A percentile compares a stretch with the other conserved stretches of the same genome.
These are phyloP conservation scores for Rhodomyrtus tomentosa DNA, from an alignment of 345 rosid species.

Conservation along the genomic window DNA sequence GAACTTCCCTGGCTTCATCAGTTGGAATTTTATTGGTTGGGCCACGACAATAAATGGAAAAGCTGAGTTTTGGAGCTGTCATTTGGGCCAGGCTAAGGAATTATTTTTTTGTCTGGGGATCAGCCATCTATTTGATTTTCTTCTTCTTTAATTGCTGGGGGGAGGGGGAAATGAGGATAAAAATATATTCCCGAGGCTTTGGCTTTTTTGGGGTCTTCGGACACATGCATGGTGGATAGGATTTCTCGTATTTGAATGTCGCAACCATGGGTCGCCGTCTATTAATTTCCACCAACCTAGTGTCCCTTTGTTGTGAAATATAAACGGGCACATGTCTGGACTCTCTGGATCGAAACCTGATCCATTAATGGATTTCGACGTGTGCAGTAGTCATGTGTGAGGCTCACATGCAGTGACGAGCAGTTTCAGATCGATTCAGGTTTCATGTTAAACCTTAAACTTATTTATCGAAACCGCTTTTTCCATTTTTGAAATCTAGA, in stretches of 20 bases:
- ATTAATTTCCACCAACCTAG: neutral
- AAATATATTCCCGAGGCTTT: neutral
- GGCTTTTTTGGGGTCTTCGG: neutral
- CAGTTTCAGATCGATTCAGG: too few species aligned
- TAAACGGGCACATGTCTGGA: neutral
- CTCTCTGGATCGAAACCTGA: neutral
- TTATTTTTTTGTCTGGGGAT: neutral
- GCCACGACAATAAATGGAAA: neutral
- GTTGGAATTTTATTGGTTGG: neutral
- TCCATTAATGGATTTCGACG: neutral
- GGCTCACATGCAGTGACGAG: neutral
- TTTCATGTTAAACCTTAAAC: too few species aligned
- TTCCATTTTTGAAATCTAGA: too few species aligned
- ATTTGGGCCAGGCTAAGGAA: neutral
- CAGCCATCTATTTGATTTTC: neutral
- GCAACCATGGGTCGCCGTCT: neutral
- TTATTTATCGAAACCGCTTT: too few species aligned
- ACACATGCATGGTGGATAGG: neutral
- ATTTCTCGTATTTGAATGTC: neutral
- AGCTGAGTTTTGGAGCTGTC: neutral
- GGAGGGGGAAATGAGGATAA: neutral
- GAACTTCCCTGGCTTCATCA: neutral
- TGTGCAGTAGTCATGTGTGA: neutral
- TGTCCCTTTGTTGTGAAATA: neutral
- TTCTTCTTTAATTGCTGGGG: neutral